A percentile compares a stretch with the other conserved stretches of the same genome.
phyloP scores from a whole-genome alignment of 306 rosid species.

The Gillenia trifoliata region DNA sequence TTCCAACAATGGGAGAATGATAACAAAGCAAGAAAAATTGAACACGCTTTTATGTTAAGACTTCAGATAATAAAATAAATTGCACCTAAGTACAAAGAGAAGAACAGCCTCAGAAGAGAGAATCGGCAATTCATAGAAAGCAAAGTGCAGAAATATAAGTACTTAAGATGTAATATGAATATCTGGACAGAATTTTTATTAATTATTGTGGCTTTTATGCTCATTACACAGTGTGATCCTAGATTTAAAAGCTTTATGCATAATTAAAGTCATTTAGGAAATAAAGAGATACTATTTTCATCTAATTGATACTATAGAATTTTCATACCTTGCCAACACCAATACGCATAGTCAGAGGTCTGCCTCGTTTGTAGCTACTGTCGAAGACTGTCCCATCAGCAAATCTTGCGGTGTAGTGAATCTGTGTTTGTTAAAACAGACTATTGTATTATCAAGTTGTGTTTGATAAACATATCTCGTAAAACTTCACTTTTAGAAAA shows the following conservation, averaged over 20 bases:
- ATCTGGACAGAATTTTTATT: not conserved
- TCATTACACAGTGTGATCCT: not conserved
- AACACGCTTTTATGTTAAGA: not conserved
- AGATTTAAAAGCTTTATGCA: not conserved
- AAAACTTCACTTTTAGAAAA: not conserved
- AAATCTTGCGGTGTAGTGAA: slow-evolving; percentile 91
- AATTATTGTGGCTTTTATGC: not conserved
- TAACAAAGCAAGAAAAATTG: not conserved
- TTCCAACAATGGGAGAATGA: not conserved
- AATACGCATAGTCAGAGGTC: slow-evolving; percentile 91
- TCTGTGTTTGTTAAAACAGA: slow-evolving; percentile 24
- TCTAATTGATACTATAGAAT: not conserved
- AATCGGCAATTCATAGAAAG: not conserved
- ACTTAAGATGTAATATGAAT: not conserved
- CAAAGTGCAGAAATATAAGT: not conserved
- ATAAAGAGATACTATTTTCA: not conserved
- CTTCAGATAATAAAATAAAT: not conserved
- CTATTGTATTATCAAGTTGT: not conserved
- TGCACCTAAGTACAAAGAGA: not conserved
- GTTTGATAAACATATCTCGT: not conserved
- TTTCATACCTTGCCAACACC: slow-evolving; percentile 82
- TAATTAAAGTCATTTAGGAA: not conserved
- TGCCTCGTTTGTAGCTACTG: slow-evolving; percentile 83
- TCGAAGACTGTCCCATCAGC: slow-evolving; percentile 82
- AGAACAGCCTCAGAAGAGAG: not conserved